These are phyloP conservation scores for Trichoderma guizhouense DNA, from an alignment of 2,329 filamentous ascomycete species.

Conservation along the genomic window DNA sequence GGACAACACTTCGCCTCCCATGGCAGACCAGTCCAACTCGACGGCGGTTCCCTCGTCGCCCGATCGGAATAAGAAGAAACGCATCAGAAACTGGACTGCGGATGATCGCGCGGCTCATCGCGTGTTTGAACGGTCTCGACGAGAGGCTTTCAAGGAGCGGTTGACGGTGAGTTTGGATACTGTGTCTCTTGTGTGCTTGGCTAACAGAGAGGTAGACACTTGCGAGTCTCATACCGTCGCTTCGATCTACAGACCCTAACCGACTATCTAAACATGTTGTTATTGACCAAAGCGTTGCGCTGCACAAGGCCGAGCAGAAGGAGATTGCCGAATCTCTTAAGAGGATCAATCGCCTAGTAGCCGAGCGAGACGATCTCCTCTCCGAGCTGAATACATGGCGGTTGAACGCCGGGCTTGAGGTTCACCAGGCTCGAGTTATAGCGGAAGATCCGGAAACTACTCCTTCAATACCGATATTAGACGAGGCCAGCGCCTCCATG, in stretches of 20 bases:
- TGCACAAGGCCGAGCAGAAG: conserved; percentile 27
- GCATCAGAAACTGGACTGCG: conserved; percentile 38
- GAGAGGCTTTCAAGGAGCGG: conserved; percentile 40
- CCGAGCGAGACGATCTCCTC: conserved; percentile 31
- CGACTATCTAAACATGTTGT: conserved; percentile 41
- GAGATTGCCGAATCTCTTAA: conserved; percentile 21
- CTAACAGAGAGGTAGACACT: conserved; percentile 29
- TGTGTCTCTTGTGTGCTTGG: neutral
- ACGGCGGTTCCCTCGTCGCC: neutral
- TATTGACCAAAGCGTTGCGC: conserved; percentile 35
- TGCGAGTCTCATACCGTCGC: conserved; percentile 33
- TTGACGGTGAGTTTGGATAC: conserved; percentile 31
- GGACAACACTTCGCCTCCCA: conserved; percentile 13
- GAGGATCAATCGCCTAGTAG: conserved; percentile 21
- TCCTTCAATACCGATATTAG: neutral
- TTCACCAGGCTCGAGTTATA: neutral
- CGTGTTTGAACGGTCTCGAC: conserved; percentile 39
- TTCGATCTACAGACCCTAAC: conserved; percentile 33
- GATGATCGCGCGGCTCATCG: conserved; percentile 41
- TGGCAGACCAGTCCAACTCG: neutral
- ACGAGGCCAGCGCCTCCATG: neutral
- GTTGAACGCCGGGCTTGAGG: conserved; percentile 12
- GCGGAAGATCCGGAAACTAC: neutral
- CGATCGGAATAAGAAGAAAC: conserved; percentile 29
- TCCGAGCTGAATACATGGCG: conserved; percentile 29